Evolutionary conservation across 306 rosid genomes (phyloP), one percentile per base, ranked within the genome.

Genomic region (Trifolium subterraneum): DNA sequence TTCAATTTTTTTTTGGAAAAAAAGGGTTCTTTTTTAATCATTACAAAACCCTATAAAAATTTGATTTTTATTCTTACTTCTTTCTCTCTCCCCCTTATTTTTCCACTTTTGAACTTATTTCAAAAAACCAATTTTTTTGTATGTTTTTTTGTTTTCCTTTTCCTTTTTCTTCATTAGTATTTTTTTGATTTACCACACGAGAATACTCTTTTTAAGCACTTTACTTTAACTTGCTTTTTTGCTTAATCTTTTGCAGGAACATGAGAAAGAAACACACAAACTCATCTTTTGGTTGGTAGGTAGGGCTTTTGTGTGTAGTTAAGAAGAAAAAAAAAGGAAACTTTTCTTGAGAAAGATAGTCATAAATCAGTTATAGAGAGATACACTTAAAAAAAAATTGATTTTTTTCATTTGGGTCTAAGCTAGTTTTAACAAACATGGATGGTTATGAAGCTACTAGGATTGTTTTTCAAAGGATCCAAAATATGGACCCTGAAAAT

Each of bases 381-480:
- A 27, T 56, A 56, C 8, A 56, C 63, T 56, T 33, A 42, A 64
- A 55, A 50, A n/a, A 42, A 86, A 44, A 20, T 23, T 45, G 11
- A 47, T 48, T 68, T 76, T 56, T 56, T 56, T 23, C 33, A 72
- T 73, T 68, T 18, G 64, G 52, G 54, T n/a, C 10, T 33, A 33
- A 33, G 15, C 52, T 45, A 23, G 64, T 83, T 68, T 78, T 70
- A 11, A 23, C n/a, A n/a, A 47, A 0, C 81, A 94, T 94, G 99
- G 97, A 94, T 87, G 87, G 95, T 70, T 94, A 92, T 52, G 99
- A 92, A 81, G 97, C 99, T 18, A 90, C 99, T 5, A 90, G 89
- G 72, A 84, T 92, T 64, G 97, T 94, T 20, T 94, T 86, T 80
- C 84, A 93, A 7, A 88, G 97, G 84, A 91, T 94, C 89, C 97